Base-by-base conservation (phyloP, 1,284 basidiomycete genomes). In the Clitocybe nebularis region DNA sequence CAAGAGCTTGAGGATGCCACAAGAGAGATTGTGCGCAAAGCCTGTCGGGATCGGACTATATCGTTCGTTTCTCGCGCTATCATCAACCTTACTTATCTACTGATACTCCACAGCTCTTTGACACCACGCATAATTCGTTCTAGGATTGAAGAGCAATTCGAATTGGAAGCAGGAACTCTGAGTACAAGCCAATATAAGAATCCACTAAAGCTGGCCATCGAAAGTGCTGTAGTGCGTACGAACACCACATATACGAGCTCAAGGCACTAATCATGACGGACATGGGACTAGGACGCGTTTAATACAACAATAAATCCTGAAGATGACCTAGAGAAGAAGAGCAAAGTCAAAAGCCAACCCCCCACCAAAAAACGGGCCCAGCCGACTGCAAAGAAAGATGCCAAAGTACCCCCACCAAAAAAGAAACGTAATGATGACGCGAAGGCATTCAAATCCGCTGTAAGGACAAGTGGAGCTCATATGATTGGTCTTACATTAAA, bases 121-220 rank as follows among this genome's bases (percentile, higher is more conserved):
- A 80, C 76, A 1, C 64, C 67, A 24, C 70, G 71, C n/a, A 63
- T 68, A 16, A 65, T 79, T 22, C 71, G 76, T 11, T 56, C 58
- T 39, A 52, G 62, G n/a, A 44, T 79, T 2, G 78, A 79, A 54
- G 46, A 58, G 10, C 48, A 59, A 8, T 60, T 77, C 36, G 26
- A 22, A 3, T 51, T 82, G n/a, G 59, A 66, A 5, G 46, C 56
- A 10, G 71, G 69, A 1, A 53, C 58, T 3, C 57, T 82, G 24
- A 63, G 71, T 22, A 52, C 41, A n/a, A 54, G 57, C n/a, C 57
- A 65, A 37, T 72, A 70, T 57, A 80, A 71, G 49, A 44, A 52
- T 14, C 54, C 63, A 4, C 57, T 84, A 25, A 76, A 72, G 45
- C 47, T 51, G 2, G 63, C 66, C 3, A 68, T 74, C 17, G 26